Base-by-base conservation (phyloP, 352 stramenopile species). In the Peronospora belbahrii region DNA sequence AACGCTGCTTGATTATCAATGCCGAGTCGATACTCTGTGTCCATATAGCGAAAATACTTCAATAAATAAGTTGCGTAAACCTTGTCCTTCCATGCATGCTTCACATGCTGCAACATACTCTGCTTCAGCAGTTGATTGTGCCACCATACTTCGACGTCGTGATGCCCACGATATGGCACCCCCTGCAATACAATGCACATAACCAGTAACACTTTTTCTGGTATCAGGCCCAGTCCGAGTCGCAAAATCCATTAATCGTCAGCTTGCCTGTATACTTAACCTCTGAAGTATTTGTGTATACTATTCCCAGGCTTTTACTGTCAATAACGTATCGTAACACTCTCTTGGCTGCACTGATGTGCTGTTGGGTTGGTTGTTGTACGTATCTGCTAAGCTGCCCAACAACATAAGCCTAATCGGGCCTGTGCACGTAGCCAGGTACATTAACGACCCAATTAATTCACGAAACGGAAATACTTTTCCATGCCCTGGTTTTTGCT, bases 371-470 rank as follows among this genome's bases (percentile, higher is more conserved):
- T 32, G 41, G 42, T 2, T 17, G 3, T 28, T 41, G 19, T 0
- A 71, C 52, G 18, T 50, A 62, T 11, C 51, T 15, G n/a, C 61
- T 67, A 6, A 66, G n/a, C 19, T 67, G 52, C 0, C 39, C 52
- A 1, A 71, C 14, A 6, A 37, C 45, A 42, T 50, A 71, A 2
- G 56, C 52, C 0, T 64, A 18, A 22, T 67, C 62, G 8, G 52
- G 35, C 3, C 42, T 48, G 10, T 68, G 18, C 39, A 49, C 11
- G 63, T 65, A 0, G 48, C 49, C 11, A 67, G 31, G 24, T 65
- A 67, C 62, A 71, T 62, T 7, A 62, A 35, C 36, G 43, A 53
- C 7, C 45, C 52, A 6, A 66, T 24, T 0, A 47, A 15, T 8
- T 48, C 42, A 11, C 50, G 33, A 35, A 61, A 68, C 23, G 8